Evolutionary conservation across 768 basidiomycete species (phyloP).

Genomic region (Xanthoconium purpureum): DNA sequence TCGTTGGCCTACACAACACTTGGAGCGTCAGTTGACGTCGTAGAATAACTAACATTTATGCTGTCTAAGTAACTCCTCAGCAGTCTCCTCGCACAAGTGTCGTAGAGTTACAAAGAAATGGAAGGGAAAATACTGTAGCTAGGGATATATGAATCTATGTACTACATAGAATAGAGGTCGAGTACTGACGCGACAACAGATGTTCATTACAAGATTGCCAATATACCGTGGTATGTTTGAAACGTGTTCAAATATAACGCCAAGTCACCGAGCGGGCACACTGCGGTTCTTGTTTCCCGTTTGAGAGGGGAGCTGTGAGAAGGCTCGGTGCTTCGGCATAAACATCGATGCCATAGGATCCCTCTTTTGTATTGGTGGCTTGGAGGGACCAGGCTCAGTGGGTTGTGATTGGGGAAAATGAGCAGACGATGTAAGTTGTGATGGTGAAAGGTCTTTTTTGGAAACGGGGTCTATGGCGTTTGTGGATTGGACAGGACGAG

Average conservation of each 20-base stretch:
- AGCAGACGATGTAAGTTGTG: slow-evolving; percentile 9
- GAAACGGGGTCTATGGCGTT: slow-evolving; percentile 7
- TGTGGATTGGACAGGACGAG: slow-evolving; percentile 35
- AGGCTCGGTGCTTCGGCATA: slow-evolving; percentile 71
- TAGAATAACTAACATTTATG: neutral
- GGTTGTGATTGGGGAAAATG: slow-evolving; percentile 14
- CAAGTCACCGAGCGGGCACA: slow-evolving; percentile 23
- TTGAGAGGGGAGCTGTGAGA: slow-evolving; percentile 50
- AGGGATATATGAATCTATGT: slow-evolving; percentile 10
- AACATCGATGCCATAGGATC: slow-evolving; percentile 62
- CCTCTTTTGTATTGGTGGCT: slow-evolving; percentile 48
- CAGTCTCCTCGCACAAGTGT: neutral
- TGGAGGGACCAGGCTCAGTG: slow-evolving; percentile 34
- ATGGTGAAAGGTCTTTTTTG: slow-evolving; percentile 27
- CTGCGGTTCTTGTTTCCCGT: slow-evolving; percentile 17
- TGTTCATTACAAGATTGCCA: neutral
- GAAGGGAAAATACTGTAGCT: neutral
- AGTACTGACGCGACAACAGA: slow-evolving; percentile 4
- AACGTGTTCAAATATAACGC: neutral
- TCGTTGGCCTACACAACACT: slow-evolving; percentile 75
- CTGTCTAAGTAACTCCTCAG: neutral
- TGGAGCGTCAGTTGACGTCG: slow-evolving; percentile 44
- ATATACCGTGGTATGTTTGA: neutral
- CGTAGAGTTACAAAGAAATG: slow-evolving; percentile 9
- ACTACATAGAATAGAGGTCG: slow-evolving; percentile 14